These are phyloP conservation scores for Balamuthia mandrillaris DNA, from an alignment of 208 protist genomes.

Conservation along the genomic window DNA sequence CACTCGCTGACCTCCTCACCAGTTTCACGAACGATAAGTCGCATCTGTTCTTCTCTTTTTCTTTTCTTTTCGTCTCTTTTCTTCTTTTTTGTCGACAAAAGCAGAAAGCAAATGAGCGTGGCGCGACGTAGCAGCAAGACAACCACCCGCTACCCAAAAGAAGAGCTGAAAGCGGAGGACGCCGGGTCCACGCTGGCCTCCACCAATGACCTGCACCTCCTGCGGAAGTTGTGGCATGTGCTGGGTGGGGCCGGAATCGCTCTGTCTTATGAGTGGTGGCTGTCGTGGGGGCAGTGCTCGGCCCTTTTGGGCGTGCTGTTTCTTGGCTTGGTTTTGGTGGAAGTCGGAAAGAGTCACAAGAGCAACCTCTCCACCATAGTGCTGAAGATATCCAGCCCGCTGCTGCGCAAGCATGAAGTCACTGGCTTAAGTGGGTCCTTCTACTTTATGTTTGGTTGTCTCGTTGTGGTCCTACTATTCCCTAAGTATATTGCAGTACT, in stretches of 20 bases:
- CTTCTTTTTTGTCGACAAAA: conserved; percentile 35
- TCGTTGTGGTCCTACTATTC: conserved; percentile 24
- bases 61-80: no score
- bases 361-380: neutral
- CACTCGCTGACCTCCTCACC: conserved; percentile 74
- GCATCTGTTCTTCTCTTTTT: conserved; percentile 73
- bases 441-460: conserved; percentile 29
- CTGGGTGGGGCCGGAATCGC: conserved; percentile 6
- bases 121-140: no score
- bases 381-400: neutral
- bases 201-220: conserved; percentile 23
- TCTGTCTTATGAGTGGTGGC: neutral
- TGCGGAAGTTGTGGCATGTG: conserved; percentile 36
- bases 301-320: conserved; percentile 3
- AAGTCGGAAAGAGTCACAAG: neutral
- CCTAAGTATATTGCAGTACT: conserved; percentile 34
- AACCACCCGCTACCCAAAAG: no score
- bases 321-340: neutral
- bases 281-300: neutral
- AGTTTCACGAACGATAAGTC: conserved; percentile 81
- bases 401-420: conserved; percentile 21
- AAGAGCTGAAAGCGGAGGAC: no score
- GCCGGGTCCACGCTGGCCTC: no score
- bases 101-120: no score
- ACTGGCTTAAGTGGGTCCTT: conserved; percentile 23